These are phyloP conservation scores for Omphalotus olearius DNA, from an alignment of 1,284 basidiomycete species.

Conservation along the genomic window DNA sequence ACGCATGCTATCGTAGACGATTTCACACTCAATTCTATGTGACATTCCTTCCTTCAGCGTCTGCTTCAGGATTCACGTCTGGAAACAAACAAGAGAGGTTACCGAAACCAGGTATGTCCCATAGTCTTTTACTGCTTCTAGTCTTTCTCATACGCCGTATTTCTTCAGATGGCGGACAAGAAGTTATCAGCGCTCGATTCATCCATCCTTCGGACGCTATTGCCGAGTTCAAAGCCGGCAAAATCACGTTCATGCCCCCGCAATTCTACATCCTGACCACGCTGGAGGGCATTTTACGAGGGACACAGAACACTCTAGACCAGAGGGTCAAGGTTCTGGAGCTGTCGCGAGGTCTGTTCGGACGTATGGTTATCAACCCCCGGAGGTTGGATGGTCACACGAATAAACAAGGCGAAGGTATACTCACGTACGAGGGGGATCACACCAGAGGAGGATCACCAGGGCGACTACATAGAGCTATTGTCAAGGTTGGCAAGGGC, in stretches of 20 bases:
- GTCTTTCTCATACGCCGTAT: slow-evolving; percentile 2
- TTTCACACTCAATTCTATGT: slow-evolving; percentile 68
- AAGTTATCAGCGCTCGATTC: slow-evolving; percentile 64
- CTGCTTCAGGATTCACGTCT: slow-evolving; percentile 44
- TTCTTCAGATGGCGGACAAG: slow-evolving; percentile 52
- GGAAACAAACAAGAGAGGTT: slow-evolving; percentile 51
- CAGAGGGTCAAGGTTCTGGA: slow-evolving; percentile 41
- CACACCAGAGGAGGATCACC: slow-evolving; percentile 55
- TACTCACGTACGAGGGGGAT: slow-evolving; percentile 65
- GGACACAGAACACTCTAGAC: slow-evolving; percentile 32
- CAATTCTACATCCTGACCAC: slow-evolving; percentile 66
- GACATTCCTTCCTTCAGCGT: slow-evolving; percentile 45
- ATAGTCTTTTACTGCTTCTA: neutral
- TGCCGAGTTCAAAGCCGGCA: slow-evolving; percentile 41
- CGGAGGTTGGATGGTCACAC: slow-evolving; percentile 26
- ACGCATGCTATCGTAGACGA: slow-evolving; percentile 35
- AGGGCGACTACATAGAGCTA: slow-evolving; percentile 53
- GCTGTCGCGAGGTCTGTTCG: slow-evolving; percentile 54
- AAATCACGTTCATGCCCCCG: slow-evolving; percentile 64
- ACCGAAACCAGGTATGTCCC: slow-evolving; percentile 48
- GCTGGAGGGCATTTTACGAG: slow-evolving; percentile 44
- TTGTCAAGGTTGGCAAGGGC: slow-evolving; percentile 40
- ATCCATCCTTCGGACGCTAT: slow-evolving; percentile 49
- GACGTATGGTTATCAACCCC: slow-evolving; percentile 57
- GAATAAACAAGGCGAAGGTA: slow-evolving; percentile 38